Conservation (phyloP, 768 basidiomycete genomes). For the Kwoniella heveanensis region DNA sequence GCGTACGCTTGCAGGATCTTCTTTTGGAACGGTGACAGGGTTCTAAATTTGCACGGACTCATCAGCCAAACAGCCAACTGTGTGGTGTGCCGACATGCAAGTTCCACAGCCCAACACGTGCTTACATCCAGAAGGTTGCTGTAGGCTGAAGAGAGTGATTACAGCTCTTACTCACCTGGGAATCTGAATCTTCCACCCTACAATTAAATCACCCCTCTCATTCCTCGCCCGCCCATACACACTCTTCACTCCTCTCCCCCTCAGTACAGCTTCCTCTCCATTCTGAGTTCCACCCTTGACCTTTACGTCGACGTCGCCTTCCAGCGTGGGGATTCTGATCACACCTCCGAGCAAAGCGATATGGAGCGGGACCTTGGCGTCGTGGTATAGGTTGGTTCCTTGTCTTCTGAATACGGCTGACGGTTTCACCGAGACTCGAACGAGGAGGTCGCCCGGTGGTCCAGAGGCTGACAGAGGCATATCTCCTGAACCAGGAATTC, state of each 20-base stretch:
- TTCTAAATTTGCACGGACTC: slow-evolving; percentile 60
- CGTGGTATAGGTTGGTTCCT: slow-evolving; percentile 86
- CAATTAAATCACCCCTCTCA: slow-evolving; percentile 72
- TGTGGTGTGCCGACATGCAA: too few species aligned
- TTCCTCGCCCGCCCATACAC: slow-evolving; percentile 37
- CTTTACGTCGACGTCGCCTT: slow-evolving; percentile 92
- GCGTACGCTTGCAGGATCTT: slow-evolving; percentile 86
- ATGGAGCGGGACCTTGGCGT: slow-evolving; percentile 86
- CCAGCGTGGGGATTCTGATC: slow-evolving; percentile 88
- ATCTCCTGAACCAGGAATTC: slow-evolving; percentile 77
- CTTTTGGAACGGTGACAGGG: slow-evolving; percentile 78
- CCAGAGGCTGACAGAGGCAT: slow-evolving; percentile 79
- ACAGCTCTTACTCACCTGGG: slow-evolving; percentile 69
- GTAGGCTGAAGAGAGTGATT: too few species aligned
- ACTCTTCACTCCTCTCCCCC: slow-evolving; percentile 72
- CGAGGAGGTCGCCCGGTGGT: slow-evolving; percentile 76
- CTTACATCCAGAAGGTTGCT: too few species aligned
- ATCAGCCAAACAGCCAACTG: neutral
- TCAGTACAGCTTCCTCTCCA: slow-evolving; percentile 94
- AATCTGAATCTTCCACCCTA: slow-evolving; percentile 81
- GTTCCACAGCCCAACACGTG: too few species aligned
- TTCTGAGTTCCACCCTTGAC: slow-evolving; percentile 91
- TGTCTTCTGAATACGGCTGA: slow-evolving; percentile 87
- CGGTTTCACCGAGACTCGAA: slow-evolving; percentile 78
- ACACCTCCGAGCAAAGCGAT: slow-evolving; percentile 89